These are phyloP conservation scores for Magnolia changhungtana DNA, from an alignment of 164 flowering plant genomes.

Conservation along the genomic window DNA sequence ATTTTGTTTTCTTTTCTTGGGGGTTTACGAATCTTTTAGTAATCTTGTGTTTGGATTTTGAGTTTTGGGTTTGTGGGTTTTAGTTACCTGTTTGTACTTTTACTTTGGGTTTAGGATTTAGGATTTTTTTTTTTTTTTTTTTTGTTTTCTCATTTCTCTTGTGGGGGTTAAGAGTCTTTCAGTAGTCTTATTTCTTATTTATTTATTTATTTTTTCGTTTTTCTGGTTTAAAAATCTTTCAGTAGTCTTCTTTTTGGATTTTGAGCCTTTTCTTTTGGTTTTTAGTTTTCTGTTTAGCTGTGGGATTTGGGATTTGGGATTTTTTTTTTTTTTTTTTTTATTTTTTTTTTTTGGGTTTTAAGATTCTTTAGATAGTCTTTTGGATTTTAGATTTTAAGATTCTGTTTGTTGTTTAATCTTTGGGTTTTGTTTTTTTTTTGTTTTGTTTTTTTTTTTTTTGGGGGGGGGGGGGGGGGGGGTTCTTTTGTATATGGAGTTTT, in stretches of 20 bases:
- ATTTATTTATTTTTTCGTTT: too few species aligned
- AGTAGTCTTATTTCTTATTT: neutral
- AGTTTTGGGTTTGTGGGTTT: neutral
- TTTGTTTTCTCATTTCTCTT: too few species aligned
- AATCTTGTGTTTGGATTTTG: constrained; percentile 11
- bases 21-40: constrained; percentile 6
- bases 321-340: too few species aligned
- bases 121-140: too few species aligned
- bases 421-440: neutral
- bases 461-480: neutral
- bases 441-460: neutral
- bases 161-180: neutral
- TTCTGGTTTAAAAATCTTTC: constrained; percentile 1
- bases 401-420: neutral
- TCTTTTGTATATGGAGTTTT: neutral
- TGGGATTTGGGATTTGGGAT: neutral
- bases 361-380: neutral
- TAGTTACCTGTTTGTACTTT: neutral
- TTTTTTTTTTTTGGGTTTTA: neutral
- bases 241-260: constrained; percentile 9
- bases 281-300: too few species aligned
- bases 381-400: constrained; percentile 8
- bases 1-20: neutral
- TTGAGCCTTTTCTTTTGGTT: too few species aligned
- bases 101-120: neutral